Evolutionary conservation across 768 basidiomycete genomes (phyloP).

Genomic region (Omphalotus guepiniiformis): DNA sequence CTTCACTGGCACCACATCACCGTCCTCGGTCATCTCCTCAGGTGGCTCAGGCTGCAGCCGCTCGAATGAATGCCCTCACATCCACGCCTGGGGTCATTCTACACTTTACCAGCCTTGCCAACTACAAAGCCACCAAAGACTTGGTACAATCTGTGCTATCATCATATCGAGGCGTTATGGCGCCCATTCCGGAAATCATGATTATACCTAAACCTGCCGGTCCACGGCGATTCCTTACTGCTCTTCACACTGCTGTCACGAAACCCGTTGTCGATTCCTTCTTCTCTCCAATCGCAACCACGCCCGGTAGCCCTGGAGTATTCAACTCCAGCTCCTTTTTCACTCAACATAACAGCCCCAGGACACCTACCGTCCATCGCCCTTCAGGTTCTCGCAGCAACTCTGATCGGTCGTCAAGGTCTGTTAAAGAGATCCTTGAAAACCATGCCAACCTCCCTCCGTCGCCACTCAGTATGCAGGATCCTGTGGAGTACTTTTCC

Average conservation of each 20-base stretch:
- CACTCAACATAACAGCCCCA: constrained; percentile 26
- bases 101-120: constrained; percentile 87
- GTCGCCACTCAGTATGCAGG: constrained; percentile 67
- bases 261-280: constrained; percentile 87
- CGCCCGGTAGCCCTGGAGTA: constrained; percentile 74
- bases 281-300: constrained; percentile 92
- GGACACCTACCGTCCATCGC: constrained; percentile 40
- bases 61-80: constrained; percentile 23
- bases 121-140: constrained; percentile 88
- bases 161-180: constrained; percentile 35
- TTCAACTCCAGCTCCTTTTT: constrained; percentile 39
- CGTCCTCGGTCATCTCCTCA: constrained; percentile 81
- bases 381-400: constrained; percentile 51
- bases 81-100: constrained; percentile 55
- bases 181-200: constrained; percentile 81
- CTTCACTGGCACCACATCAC: constrained; percentile 62
- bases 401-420: constrained; percentile 60
- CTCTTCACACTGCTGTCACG: constrained; percentile 84
- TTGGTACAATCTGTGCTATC: constrained; percentile 65
- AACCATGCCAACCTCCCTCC: constrained; percentile 42
- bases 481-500: constrained; percentile 77
- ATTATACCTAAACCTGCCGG: constrained; percentile 97
- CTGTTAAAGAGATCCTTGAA: constrained; percentile 32
- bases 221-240: constrained; percentile 88
- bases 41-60: constrained; percentile 53